Percentiles rank a stretch among this genome's conserved stretches.
Evolutionary conservation across 495 filamentous ascomycete species (phyloP).

Genomic region (Lindgomyces ingoldianus): DNA sequence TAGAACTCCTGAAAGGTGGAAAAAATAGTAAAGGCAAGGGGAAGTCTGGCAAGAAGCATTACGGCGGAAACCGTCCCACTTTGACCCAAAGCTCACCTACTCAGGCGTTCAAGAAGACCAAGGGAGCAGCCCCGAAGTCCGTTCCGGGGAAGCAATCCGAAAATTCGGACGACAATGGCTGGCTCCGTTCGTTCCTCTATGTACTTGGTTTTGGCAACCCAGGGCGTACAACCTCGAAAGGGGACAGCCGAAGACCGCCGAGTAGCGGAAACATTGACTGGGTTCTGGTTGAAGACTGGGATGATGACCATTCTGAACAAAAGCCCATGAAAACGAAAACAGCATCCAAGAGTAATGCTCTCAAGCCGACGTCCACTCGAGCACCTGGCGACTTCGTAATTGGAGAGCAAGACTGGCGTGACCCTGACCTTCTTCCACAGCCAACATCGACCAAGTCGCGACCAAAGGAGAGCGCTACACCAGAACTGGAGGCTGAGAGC

Average conservation of each 20-base stretch:
- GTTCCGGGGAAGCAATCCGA: conserved; percentile 8
- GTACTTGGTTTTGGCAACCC: conserved; percentile 56
- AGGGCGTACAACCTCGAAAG: conserved; percentile 36
- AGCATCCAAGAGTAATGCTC: conserved; percentile 29
- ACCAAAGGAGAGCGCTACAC: conserved; percentile 25
- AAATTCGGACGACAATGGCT: conserved; percentile 40
- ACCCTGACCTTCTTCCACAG: conserved; percentile 65
- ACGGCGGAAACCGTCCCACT: conserved; percentile 29
- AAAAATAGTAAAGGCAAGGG: conserved; percentile 29
- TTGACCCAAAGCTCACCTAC: conserved; percentile 29
- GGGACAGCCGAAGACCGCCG: conserved; percentile 69
- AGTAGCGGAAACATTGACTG: conserved; percentile 82
- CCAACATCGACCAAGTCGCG: conserved; percentile 27
- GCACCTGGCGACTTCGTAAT: conserved; percentile 75
- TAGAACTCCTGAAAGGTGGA: conserved; percentile 28
- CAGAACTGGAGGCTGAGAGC: conserved; percentile 44
- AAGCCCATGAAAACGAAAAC: conserved; percentile 40
- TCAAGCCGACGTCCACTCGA: conserved; percentile 32
- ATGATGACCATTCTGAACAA: conserved; percentile 47
- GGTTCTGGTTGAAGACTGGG: conserved; percentile 69
- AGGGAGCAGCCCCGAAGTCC: conserved; percentile 27
- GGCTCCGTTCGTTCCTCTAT: conserved; percentile 59
- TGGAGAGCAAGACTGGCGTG: conserved; percentile 89
- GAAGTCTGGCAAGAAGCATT: conserved; percentile 19
- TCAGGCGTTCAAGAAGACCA: conserved; percentile 26